Percentiles rank a stretch among this genome's conserved stretches.
Evolutionary conservation across 371 early-diverging fungal genomes (phyloP).

Genomic region (Homolaphlyctis polyrhiza): DNA sequence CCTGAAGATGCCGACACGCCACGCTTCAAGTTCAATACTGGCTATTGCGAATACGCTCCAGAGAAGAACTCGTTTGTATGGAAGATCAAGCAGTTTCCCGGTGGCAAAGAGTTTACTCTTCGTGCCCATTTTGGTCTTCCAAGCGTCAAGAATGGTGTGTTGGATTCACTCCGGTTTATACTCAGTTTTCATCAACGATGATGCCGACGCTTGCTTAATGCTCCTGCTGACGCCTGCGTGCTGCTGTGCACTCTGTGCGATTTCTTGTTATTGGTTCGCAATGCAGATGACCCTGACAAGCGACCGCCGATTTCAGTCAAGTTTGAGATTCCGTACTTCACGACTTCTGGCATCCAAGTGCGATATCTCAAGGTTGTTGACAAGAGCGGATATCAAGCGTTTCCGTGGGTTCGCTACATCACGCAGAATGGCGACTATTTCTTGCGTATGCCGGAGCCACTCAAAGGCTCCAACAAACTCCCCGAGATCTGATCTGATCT

Average conservation of each 20-base stretch:
- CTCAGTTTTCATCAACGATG: no score
- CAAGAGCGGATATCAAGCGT: constrained; percentile 95
- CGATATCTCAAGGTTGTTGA: constrained; percentile 98
- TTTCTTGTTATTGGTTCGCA: no score
- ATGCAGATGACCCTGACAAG: constrained; percentile 87
- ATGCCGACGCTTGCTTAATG: no score
- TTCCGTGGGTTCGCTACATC: constrained; percentile 98
- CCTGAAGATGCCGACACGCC: constrained; percentile 96
- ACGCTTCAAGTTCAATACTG: constrained; percentile 89
- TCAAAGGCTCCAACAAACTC: constrained; percentile 18
- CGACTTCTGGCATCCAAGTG: constrained; percentile 95
- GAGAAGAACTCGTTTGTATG: constrained; percentile 92
- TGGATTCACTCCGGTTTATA: background rate
- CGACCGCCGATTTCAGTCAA: constrained; percentile 93
- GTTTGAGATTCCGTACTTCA: constrained; percentile 98
- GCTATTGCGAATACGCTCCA: constrained; percentile 89
- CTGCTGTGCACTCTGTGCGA: no score
- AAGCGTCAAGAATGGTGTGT: constrained; percentile 78
- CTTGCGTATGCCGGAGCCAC: constrained; percentile 10
- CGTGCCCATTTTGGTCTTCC: constrained; percentile 96
- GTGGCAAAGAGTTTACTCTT: constrained; percentile 93
- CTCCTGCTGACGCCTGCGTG: no score
- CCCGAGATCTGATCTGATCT: constrained; percentile 16
- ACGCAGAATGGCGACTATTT: constrained; percentile 73
- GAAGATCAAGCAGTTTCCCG: constrained; percentile 98